These are phyloP conservation scores for Cenchrus fungigraminus DNA, from an alignment of 176 grass and related monocot species.

Conservation along the genomic window DNA sequence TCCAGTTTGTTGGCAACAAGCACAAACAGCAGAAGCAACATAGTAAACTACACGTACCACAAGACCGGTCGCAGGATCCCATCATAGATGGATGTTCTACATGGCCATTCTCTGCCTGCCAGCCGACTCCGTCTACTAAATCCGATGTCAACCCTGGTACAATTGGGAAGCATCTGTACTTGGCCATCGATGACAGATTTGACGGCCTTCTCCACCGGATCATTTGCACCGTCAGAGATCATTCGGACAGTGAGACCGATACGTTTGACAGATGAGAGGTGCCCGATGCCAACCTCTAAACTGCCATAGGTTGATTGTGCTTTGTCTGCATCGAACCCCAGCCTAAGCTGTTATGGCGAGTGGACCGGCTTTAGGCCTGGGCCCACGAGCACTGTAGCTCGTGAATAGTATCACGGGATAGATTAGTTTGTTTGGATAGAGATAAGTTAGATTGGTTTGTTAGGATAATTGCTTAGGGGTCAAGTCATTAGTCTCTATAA, in stretches of 20 bases:
- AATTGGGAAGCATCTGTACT: background rate
- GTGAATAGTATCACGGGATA: too few species aligned
- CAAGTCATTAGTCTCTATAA: too few species aligned
- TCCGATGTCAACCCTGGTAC: background rate
- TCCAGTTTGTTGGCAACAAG: background rate
- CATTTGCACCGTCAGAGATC: background rate
- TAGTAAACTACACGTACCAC: background rate
- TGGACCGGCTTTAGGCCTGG: too few species aligned
- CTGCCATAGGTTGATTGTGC: background rate
- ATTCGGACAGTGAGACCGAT: background rate
- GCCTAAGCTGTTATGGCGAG: too few species aligned
- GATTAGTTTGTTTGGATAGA: too few species aligned
- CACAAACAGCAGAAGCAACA: background rate
- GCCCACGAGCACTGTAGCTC: too few species aligned
- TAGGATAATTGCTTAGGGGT: too few species aligned
- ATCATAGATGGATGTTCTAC: background rate
- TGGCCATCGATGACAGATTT: background rate
- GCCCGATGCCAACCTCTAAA: background rate
- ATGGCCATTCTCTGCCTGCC: too few species aligned
- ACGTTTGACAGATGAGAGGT: background rate
- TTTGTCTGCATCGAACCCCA: background rate
- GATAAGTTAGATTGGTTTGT: too few species aligned
- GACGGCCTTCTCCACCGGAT: background rate
- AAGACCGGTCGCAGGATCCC: background rate
- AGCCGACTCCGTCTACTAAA: constrained; percentile 10